A percentile compares a stretch with the other conserved stretches of the same genome.
Conservation (phyloP, 139 green algal genomes). For the Volvox africanus region DNA sequence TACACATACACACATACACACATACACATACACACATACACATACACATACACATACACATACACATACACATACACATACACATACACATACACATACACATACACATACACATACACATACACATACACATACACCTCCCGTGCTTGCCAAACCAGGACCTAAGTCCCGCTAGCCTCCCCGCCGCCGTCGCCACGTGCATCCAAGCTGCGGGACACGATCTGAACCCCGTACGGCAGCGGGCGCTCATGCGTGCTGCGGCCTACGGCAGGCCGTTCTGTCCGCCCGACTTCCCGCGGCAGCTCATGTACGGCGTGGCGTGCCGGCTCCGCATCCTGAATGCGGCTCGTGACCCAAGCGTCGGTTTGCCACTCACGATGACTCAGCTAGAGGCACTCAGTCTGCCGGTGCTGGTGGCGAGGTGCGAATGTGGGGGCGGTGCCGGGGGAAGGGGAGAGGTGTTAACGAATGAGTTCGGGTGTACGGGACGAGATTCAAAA, state of each 20-base stretch:
- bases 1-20: too few species aligned
- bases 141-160: not conserved
- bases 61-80: too few species aligned
- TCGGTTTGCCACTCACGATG: constrained; percentile 84
- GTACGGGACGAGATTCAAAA: too few species aligned
- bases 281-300: constrained; percentile 37
- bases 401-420: constrained; percentile 74
- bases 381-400: constrained; percentile 79
- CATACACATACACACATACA: too few species aligned
- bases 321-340: constrained; percentile 86
- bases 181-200: constrained; percentile 72
- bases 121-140: not conserved
- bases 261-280: constrained; percentile 84
- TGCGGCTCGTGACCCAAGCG: constrained; percentile 71
- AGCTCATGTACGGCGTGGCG: constrained; percentile 57
- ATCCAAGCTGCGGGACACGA: constrained; percentile 69
- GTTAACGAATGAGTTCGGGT: too few species aligned
- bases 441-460: too few species aligned
- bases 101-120: too few species aligned
- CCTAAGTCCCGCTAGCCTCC: constrained; percentile 53
- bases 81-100: too few species aligned
- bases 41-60: too few species aligned
- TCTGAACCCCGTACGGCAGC: constrained; percentile 47
- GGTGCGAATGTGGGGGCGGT: constrained; percentile 29
- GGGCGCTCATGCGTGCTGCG: constrained; percentile 72